Evolutionary conservation across 75 land plant species (phyloP).

Genomic region (Larix kaempferi): DNA sequence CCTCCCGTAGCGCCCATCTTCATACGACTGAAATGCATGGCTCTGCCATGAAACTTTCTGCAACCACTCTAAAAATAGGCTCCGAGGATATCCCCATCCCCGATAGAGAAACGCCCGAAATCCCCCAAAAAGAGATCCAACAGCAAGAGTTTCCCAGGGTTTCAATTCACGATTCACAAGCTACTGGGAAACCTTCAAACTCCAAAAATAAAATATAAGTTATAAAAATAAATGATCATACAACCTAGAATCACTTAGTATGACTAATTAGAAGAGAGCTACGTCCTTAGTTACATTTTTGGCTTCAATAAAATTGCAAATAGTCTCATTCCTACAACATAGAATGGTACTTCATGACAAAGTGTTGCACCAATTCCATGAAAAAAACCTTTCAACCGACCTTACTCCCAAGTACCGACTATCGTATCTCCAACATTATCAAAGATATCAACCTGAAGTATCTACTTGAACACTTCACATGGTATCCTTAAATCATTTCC

Average conservation of each 20-base stretch:
- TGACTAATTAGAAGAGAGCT: not conserved
- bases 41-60: no score
- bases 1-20: no score
- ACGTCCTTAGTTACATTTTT: constrained; percentile 65
- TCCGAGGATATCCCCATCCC: no score
- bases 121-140: constrained; percentile 93
- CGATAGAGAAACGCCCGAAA: no score
- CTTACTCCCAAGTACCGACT: constrained; percentile 75
- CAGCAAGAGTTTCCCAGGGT: constrained; percentile 85
- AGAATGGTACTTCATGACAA: constrained; percentile 95
- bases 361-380: constrained; percentile 95
- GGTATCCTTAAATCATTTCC: constrained; percentile 95
- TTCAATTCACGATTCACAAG: constrained; percentile 74
- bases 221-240: not conserved
- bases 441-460: constrained; percentile 91
- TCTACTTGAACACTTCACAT: constrained; percentile 91
- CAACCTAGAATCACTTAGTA: not conserved
- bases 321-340: constrained; percentile 91
- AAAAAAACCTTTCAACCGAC: constrained; percentile 89
- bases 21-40: no score
- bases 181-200: constrained; percentile 53
- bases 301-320: constrained; percentile 93
- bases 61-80: no score
- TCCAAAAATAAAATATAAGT: not conserved
- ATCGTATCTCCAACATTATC: constrained; percentile 93